Conservation (phyloP, 208 protist genomes). For the Trypanosoma grayi region DNA sequence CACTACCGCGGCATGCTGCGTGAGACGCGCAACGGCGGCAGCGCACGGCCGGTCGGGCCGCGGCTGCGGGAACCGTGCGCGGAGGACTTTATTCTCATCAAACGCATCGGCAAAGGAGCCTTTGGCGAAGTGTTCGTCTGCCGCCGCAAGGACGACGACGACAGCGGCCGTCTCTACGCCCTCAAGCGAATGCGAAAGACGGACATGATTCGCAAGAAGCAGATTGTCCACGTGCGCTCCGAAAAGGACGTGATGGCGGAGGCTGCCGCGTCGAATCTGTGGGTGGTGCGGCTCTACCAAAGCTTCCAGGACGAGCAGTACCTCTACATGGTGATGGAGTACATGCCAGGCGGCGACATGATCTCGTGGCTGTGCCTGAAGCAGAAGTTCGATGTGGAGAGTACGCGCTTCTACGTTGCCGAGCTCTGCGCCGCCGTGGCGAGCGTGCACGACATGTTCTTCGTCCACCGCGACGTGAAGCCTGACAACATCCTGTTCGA, state of each 20-base stretch:
- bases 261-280: conserved; percentile 74
- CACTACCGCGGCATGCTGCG: conserved; percentile 76
- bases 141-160: conserved; percentile 57
- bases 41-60: conserved; percentile 53
- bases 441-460: conserved; percentile 90
- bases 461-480: conserved; percentile 97
- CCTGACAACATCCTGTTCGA: conserved; percentile 98
- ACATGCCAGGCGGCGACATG: conserved; percentile 93
- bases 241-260: conserved; percentile 91
- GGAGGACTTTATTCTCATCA: conserved; percentile 86
- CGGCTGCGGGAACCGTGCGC: conserved; percentile 65
- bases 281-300: conserved; percentile 88
- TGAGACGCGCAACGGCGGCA: conserved; percentile 45
- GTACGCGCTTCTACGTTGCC: conserved; percentile 90
- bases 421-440: conserved; percentile 89
- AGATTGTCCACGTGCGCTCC: conserved; percentile 85
- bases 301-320: conserved; percentile 92
- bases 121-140: conserved; percentile 93
- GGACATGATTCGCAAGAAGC: conserved; percentile 90
- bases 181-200: conserved; percentile 91
- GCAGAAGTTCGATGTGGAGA: conserved; percentile 81
- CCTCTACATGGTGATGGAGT: conserved; percentile 95
- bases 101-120: conserved; percentile 86
- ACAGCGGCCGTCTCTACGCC: conserved; percentile 79
- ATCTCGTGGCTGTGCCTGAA: conserved; percentile 91